Base-by-base conservation (phyloP, 371 early-diverging fungal genomes). In the Rhizopus arrhizus region DNA sequence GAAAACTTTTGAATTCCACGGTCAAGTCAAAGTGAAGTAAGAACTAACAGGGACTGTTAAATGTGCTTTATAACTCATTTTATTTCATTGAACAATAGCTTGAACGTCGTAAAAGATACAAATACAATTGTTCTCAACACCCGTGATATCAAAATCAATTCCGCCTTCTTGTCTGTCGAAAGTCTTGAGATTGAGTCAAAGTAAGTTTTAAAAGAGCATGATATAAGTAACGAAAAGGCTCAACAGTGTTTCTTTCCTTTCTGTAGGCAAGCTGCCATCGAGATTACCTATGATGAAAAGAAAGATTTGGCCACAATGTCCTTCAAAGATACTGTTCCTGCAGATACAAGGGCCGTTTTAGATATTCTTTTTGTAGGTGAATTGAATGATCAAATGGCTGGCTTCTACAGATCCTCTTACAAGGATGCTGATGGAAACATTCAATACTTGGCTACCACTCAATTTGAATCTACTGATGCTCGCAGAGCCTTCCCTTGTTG, bases 401-500 rank as follows among this genome's bases (percentile, higher is more conserved):
- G 96, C 36, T 95, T 95, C 73, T 95, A 95, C 78, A 82, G 93
- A 56, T 85, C 86, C 36, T 75, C 83, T 22, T 95, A 92, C 80
- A 90, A 86, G 59, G 91, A 88, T 62, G 78, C 75, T 13, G 75
- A 89, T 22, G 90, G 89, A 59, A 78, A 84, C 56, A 86, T 83
- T 33, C 84, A 87, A 35, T 85, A 84, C 66, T 78, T 94, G 73
- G 92, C 89, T 7, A 91, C 89, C 28, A 96, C 96, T 7, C 96
- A 97, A 72, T 97, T 95, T 73, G 95, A 96, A 73, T 86, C 97
- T 4, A 93, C 95, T 4, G 91, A 92, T 80, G 93, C 93, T 52
- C 87, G 97, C 61, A 83, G 90, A 48, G 92, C 91, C 16, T 91
- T 97, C 78, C 98, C 98, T 3, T 95, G 93, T 78, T 97, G 91